Evolutionary conservation across 352 stramenopile genomes (phyloP), one percentile per base, ranked within the genome.

Genomic region (Phytopythium delawarense): DNA sequence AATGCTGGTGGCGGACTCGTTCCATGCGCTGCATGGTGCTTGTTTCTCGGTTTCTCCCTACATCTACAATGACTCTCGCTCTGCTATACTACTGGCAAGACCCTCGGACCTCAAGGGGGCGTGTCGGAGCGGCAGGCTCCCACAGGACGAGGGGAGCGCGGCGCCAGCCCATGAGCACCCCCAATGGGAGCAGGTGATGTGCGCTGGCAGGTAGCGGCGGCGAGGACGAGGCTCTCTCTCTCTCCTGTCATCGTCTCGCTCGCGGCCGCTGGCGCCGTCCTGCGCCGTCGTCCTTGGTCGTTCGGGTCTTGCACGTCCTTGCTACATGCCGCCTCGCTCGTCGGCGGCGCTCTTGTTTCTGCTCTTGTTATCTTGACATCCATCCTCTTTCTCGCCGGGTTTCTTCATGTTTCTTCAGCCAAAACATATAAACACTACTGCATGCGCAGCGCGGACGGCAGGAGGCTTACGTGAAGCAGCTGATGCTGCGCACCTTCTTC

Each of bases 401-500:
- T 50, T 65, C 50, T 59, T 49, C 53, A 76, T 77, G 69, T 77
- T 79, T 79, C 72, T 79, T 77, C 69, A 68, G 70, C 76, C 69
- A 79, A 79, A 79, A 79, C 72, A 79, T 64, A 75, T 70, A 72
- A 59, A 74, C 66, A 64, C 66, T 49, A 52, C 60, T 35, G 34
- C 32, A 23, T 16, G 52, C 30, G 30, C 52, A 21, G 52, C 18
- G 20, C 25, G 13, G 49, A 6, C 15, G 35, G 30, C 39, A 21
- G 45, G 58, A 34, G 48, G 25, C 63, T 79, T 76, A 92, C 64
- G 74, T 91, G 71, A 95, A 91, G 70, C 81, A 92, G 65, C 86
- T 95, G 57, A 95, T 93, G 70, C 86, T 95, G 65, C 86, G 84
- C 53, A 92, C 86, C 72, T 93, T 95, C 65, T 89, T 91, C 78